phyloP scores from a whole-genome alignment of 2,329 filamentous ascomycete species.

The Ophiostoma novo-ulmi region DNA sequence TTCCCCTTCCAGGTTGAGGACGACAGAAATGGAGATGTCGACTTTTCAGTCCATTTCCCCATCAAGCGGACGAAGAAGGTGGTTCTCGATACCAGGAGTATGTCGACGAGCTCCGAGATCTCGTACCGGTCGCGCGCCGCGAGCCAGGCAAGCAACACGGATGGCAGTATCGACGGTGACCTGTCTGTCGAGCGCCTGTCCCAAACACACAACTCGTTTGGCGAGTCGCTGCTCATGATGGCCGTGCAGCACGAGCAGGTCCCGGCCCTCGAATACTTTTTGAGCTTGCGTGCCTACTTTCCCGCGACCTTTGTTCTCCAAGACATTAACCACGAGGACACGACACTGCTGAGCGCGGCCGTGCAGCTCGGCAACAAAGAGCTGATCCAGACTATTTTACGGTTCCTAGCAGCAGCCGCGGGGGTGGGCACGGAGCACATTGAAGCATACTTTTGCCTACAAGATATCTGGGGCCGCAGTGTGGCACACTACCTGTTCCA shows the following conservation, averaged over 20 bases:
- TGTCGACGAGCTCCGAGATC: constrained; percentile 78
- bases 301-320: constrained; percentile 65
- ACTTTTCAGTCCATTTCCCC: constrained; percentile 30
- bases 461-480: constrained; percentile 82
- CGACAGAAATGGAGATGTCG: constrained; percentile 19
- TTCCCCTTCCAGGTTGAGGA: constrained; percentile 69
- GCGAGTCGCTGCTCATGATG: constrained; percentile 87
- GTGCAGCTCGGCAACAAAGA: constrained; percentile 76
- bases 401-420: constrained; percentile 55
- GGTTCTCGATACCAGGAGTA: constrained; percentile 81
- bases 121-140: constrained; percentile 76
- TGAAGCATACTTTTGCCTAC: constrained; percentile 62
- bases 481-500: constrained; percentile 96
- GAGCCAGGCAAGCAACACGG: constrained; percentile 59
- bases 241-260: constrained; percentile 67
- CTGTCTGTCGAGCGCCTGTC: constrained; percentile 74
- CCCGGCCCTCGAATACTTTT: constrained; percentile 70
- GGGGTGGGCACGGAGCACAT: constrained; percentile 51
- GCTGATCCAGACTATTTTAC: constrained; percentile 69
- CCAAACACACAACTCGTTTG: constrained; percentile 63
- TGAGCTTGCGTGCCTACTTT: constrained; percentile 73
- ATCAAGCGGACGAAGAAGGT: constrained; percentile 67
- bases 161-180: constrained; percentile 74
- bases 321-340: constrained; percentile 84
- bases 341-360: constrained; percentile 81